Evolutionary conservation across 192 early-diverging fungal genomes (phyloP).

Genomic region (Coemansia sp.): DNA sequence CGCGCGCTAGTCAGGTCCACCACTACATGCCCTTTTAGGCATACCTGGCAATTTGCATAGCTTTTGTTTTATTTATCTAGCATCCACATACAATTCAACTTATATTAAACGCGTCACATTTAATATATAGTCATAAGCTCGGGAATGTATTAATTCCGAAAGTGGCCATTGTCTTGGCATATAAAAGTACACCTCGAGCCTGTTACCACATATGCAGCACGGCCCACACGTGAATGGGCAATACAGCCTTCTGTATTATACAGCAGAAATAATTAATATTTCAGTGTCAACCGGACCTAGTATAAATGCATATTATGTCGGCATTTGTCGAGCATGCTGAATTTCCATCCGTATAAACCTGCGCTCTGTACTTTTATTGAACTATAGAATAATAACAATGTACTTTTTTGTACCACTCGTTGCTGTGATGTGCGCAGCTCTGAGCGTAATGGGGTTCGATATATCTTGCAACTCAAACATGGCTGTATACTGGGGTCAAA

Average conservation of each 20-base stretch:
- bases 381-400: neutral
- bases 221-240: constrained; percentile 8
- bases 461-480: constrained; percentile 53
- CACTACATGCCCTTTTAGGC: neutral
- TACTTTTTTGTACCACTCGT: neutral
- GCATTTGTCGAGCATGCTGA: neutral
- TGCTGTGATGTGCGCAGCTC: constrained; percentile 8
- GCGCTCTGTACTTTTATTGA: neutral
- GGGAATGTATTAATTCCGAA: neutral
- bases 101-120: neutral
- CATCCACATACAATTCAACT: neutral
- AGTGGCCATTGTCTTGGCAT: constrained; percentile 1
- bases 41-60: neutral
- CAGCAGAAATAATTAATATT: neutral
- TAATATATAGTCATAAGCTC: constrained; percentile 5
- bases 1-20: neutral
- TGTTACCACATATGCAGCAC: neutral
- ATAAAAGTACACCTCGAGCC: constrained; percentile 4
- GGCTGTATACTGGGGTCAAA: constrained; percentile 61
- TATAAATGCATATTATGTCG: neutral
- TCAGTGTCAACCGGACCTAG: neutral
- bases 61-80: neutral
- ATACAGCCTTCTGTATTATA: neutral
- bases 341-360: neutral
- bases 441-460: constrained; percentile 45